Conservation (phyloP, 176 grass and related monocot species). For the Neostapfia colusana region DNA sequence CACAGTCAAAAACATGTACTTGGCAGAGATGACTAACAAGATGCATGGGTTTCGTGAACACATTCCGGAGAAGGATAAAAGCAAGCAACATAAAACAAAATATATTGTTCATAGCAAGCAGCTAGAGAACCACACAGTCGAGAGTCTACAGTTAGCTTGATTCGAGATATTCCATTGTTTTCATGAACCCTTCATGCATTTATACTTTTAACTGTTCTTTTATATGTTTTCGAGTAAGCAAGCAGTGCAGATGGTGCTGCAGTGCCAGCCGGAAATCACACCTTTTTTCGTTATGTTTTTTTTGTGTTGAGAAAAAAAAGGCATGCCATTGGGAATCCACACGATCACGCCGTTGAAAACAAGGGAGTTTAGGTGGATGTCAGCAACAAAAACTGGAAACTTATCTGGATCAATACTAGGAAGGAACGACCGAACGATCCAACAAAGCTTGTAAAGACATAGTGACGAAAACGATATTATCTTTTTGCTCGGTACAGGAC, state of each 20-base stretch:
- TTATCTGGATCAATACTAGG: slow-evolving; percentile 35
- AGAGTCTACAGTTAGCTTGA: slow-evolving; percentile 25
- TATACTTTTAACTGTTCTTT: not conserved
- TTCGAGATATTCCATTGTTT: not conserved
- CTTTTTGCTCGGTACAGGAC: not conserved
- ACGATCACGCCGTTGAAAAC: slow-evolving; percentile 36
- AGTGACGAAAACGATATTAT: slow-evolving; percentile 3
- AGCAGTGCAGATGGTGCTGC: not conserved
- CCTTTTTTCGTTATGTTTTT: slow-evolving; percentile 2
- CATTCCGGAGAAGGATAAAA: slow-evolving; percentile 21
- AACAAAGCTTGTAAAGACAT: slow-evolving; percentile 9
- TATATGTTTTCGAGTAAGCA: not conserved
- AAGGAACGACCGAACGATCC: slow-evolving; percentile 34
- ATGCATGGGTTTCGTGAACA: slow-evolving; percentile 40
- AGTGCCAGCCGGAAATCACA: slow-evolving; percentile 32
- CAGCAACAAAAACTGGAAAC: slow-evolving; percentile 34
- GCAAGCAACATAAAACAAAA: slow-evolving; percentile 26
- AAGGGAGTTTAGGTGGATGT: slow-evolving; percentile 39
- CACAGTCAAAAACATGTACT: slow-evolving; percentile 38
- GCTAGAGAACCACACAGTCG: not conserved
- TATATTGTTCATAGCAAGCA: slow-evolving; percentile 14
- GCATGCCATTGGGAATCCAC: slow-evolving; percentile 33
- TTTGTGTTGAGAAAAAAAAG: slow-evolving; percentile 10
- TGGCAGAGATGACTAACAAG: slow-evolving; percentile 31
- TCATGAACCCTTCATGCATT: slow-evolving; percentile 27